Percentiles rank a stretch among this genome's conserved stretches.
Conservation (phyloP, 805 yeast genomes). For the Kodamaea restingae region DNA sequence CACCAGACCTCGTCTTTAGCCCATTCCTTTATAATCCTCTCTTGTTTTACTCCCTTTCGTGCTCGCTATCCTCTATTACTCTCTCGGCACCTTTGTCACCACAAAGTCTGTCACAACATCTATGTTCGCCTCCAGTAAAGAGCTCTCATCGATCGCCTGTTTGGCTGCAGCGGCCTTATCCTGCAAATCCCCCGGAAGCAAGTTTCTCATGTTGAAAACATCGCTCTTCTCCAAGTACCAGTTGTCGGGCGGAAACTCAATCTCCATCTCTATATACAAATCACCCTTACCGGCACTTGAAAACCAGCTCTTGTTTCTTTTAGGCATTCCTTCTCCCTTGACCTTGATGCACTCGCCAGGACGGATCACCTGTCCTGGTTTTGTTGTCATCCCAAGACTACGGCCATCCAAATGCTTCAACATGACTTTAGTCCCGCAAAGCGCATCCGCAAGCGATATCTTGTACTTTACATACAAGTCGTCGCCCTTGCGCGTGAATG, state of each 20-base stretch:
- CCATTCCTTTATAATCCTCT: no score
- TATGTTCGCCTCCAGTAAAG: slow-evolving; percentile 35
- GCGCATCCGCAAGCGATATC: slow-evolving; percentile 72
- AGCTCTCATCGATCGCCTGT: slow-evolving; percentile 22
- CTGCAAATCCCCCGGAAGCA: slow-evolving; percentile 46
- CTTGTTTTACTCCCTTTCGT: no score
- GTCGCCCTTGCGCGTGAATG: slow-evolving; percentile 53
- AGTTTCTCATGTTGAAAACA: slow-evolving; percentile 46
- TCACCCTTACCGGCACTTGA: slow-evolving; percentile 51
- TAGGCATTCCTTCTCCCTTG: slow-evolving; percentile 81
- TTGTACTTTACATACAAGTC: slow-evolving; percentile 60
- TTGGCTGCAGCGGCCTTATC: slow-evolving; percentile 20
- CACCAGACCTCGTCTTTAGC: no score
- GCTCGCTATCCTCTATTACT: neutral
- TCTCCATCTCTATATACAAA: slow-evolving; percentile 61
- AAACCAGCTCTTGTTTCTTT: slow-evolving; percentile 26
- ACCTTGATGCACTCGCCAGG: slow-evolving; percentile 70
- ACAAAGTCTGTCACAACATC: slow-evolving; percentile 35
- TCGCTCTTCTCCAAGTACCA: slow-evolving; percentile 81
- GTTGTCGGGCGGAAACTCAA: slow-evolving; percentile 79
- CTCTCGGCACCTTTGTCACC: slow-evolving; percentile 2
- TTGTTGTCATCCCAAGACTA: slow-evolving; percentile 57
- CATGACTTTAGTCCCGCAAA: slow-evolving; percentile 72
- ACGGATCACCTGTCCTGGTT: slow-evolving; percentile 74
- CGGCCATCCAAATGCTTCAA: slow-evolving; percentile 79